Evolutionary conservation across 2,329 filamentous ascomycete genomes (phyloP).

Genomic region (Tolypocladium paradoxum): DNA sequence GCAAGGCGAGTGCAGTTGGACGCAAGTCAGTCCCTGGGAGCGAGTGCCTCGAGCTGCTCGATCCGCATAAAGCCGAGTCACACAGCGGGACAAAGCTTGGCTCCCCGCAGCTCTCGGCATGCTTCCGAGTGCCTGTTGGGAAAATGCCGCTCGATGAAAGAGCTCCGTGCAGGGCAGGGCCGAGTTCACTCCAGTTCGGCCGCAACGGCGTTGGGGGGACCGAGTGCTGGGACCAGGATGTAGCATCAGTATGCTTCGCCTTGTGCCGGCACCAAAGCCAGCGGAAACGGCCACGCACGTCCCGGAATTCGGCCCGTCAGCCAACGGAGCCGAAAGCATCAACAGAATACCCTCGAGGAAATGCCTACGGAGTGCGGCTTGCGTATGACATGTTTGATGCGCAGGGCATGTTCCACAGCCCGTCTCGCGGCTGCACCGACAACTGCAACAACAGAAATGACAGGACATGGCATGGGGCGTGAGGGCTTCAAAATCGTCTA

Average conservation of each 20-base stretch:
- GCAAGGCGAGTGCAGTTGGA: not conserved
- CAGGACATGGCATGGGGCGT: not conserved
- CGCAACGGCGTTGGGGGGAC: not conserved
- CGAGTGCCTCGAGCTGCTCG: not conserved
- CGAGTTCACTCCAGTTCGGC: not conserved
- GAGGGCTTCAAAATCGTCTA: not conserved
- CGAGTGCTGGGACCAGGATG: not conserved
- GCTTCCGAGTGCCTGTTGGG: not conserved
- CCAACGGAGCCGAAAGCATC: not conserved
- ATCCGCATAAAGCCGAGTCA: not conserved
- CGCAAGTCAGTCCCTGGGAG: not conserved
- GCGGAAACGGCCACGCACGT: conserved; percentile 1
- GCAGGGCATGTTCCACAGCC: not conserved
- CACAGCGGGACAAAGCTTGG: no score
- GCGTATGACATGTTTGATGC: not conserved
- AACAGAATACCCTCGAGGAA: not conserved
- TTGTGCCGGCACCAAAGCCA: conserved; percentile 2
- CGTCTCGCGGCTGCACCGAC: not conserved
- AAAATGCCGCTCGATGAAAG: not conserved
- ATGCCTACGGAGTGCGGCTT: not conserved
- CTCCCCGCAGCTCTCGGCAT: not conserved
- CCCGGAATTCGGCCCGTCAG: not conserved
- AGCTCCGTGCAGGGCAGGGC: not conserved
- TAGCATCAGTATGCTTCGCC: conserved; percentile 3
- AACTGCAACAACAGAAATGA: not conserved